Conservation (phyloP, 768 basidiomycete species). For the Boletus eberwhitei region DNA sequence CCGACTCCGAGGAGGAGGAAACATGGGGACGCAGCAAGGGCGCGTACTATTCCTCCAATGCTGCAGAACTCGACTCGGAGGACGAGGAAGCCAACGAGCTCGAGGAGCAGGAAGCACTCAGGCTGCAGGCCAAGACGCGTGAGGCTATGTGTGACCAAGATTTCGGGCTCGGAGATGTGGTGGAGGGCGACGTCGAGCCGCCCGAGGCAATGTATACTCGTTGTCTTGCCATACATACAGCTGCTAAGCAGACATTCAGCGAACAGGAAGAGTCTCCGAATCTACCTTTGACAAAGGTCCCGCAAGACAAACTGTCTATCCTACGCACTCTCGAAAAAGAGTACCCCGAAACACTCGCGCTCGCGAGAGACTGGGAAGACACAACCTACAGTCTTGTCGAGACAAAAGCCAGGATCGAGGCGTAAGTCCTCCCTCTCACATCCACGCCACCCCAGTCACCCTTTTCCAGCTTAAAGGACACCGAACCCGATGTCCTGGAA, state of each 20-base stretch:
- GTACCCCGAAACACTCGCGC: slow-evolving; percentile 72
- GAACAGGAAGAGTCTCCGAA: slow-evolving; percentile 6
- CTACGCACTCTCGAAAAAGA: slow-evolving; percentile 71
- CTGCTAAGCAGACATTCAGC: slow-evolving; percentile 16
- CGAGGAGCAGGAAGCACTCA: slow-evolving; percentile 82
- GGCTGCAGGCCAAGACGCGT: slow-evolving; percentile 72
- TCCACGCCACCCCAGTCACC: not conserved
- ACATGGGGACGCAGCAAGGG: slow-evolving; percentile 80
- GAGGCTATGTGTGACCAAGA: slow-evolving; percentile 74
- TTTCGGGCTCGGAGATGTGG: slow-evolving; percentile 72
- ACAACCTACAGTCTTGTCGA: slow-evolving; percentile 51
- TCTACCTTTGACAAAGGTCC: slow-evolving; percentile 26
- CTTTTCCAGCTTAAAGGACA: slow-evolving; percentile 43
- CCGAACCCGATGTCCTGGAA: slow-evolving; percentile 49
- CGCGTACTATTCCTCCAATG: slow-evolving; percentile 86
- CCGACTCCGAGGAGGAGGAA: slow-evolving; percentile 45
- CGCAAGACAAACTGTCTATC: slow-evolving; percentile 56
- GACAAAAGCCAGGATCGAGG: slow-evolving; percentile 49
- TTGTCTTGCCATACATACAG: not conserved
- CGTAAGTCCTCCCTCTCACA: slow-evolving; percentile 38
- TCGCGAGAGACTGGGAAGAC: slow-evolving; percentile 84
- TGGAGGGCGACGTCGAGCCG: slow-evolving; percentile 34
- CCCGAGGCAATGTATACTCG: slow-evolving; percentile 29
- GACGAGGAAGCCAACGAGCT: slow-evolving; percentile 87
- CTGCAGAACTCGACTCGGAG: slow-evolving; percentile 73